Evolutionary conservation across 2,329 filamentous ascomycete species (phyloP), one percentile per base, ranked within the genome.

Genomic region (Pseudogymnoascus sp.): DNA sequence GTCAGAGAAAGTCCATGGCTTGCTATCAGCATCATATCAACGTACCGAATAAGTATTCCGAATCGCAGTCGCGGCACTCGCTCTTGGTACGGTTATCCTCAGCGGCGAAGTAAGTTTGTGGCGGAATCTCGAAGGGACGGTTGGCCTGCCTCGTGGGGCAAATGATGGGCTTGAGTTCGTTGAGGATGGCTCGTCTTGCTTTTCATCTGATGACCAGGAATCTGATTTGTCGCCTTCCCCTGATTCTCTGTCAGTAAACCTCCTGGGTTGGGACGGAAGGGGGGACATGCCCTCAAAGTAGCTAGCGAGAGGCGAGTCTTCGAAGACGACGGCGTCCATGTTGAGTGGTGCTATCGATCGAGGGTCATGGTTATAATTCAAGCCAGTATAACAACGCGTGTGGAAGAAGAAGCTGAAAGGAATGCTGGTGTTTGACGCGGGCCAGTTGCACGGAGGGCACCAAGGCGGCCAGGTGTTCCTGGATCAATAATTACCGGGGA

Each of bases 251-350:
- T 37, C 58, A 37, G 18, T 59, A 40, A 59, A 33, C 35, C 33
- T 27, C n/a, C 27, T 61, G 58, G 37, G 67, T 62, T 59, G 25
- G 42, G 21, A 25, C 27, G 55, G 52, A 63, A 60, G 60, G 62
- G 69, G 64, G 65, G 39, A 75, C 80, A 71, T 76, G 94, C 92
- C 92, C 85, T 92, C 87, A 69, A 97, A 85, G 78, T 94, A 94
- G 71, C 89, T 86, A 73, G 91, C 92, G 76, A 97, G 82, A 69
- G 92, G 92, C 73, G 90, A 89, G 77, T 92, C 87, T 77, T 94
- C 85, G 77, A 89, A 89, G 69, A 96, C 85, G 70, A 96, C 82
- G 71, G 89, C 86, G 82, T 96, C 92, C 92, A 97, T 94, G 67
- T 65, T 67, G 68, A 64, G 63, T 39, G 37, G 58, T 37, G 8